Evolutionary conservation across 2,329 filamentous ascomycete genomes (phyloP).

Genomic region (Exophiala oligosperma): DNA sequence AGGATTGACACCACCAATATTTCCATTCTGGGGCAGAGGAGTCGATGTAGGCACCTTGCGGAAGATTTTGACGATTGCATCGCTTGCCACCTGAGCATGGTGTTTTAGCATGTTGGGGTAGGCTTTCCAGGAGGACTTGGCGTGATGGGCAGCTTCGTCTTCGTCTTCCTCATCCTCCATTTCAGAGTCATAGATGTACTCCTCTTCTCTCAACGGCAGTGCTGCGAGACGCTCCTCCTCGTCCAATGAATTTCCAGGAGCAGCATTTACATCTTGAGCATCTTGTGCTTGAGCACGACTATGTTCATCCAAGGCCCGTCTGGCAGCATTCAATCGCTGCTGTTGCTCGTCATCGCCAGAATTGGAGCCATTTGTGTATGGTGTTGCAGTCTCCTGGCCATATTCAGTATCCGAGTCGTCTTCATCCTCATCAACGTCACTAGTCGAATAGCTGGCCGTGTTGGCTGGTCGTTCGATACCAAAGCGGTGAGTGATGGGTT

Average conservation of each 20-base stretch:
- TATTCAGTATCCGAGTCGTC: slow-evolving; percentile 65
- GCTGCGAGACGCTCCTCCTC: slow-evolving; percentile 79
- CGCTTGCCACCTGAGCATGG: slow-evolving; percentile 51
- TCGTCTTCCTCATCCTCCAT: slow-evolving; percentile 73
- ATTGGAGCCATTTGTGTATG: slow-evolving; percentile 32
- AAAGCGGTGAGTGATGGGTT: slow-evolving; percentile 83
- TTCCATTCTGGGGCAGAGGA: slow-evolving; percentile 38
- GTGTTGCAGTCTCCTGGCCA: slow-evolving; percentile 26
- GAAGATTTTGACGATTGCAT: slow-evolving; percentile 46
- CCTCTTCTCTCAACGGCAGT: slow-evolving; percentile 54
- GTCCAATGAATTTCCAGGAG: slow-evolving; percentile 58
- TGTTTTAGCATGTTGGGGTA: slow-evolving; percentile 52
- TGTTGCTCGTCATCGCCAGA: slow-evolving; percentile 37
- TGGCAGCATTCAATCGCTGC: slow-evolving; percentile 50
- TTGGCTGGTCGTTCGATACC: slow-evolving; percentile 81
- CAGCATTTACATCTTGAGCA: slow-evolving; percentile 33
- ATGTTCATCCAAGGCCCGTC: slow-evolving; percentile 53
- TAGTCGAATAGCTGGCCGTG: slow-evolving; percentile 73
- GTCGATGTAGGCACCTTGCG: slow-evolving; percentile 58
- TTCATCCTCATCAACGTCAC: slow-evolving; percentile 72
- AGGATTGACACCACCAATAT: slow-evolving; percentile 39
- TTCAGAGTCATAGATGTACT: slow-evolving; percentile 84
- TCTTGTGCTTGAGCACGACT: slow-evolving; percentile 37
- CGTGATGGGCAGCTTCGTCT: slow-evolving; percentile 72
- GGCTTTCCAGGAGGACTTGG: slow-evolving; percentile 78